phyloP scores from a whole-genome alignment of 2,329 filamentous ascomycete genomes.

The Nigrograna mackinnonii region DNA sequence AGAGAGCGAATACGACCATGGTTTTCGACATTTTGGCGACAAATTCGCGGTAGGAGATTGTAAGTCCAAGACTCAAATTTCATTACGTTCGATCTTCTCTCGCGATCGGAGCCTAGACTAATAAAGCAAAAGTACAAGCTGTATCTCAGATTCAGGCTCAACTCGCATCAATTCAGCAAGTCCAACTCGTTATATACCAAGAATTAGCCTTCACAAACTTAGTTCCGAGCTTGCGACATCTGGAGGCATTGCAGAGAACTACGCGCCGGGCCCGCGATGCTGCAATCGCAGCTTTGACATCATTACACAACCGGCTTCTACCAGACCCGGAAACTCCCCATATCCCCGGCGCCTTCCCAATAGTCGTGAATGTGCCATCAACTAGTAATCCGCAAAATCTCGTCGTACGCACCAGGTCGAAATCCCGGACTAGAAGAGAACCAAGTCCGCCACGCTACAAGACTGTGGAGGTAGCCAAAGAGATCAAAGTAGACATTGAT shows the following conservation, averaged over 20 bases:
- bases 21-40: slow-evolving; percentile 31
- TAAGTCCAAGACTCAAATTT: slow-evolving; percentile 9
- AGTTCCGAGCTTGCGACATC: slow-evolving; percentile 22
- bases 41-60: slow-evolving; percentile 34
- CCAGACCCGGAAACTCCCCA: slow-evolving; percentile 8
- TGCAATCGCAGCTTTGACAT: slow-evolving; percentile 29
- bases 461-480: background rate
- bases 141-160: slow-evolving; percentile 35
- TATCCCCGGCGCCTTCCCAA: slow-evolving; percentile 21
- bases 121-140: slow-evolving; percentile 19
- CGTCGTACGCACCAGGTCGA: background rate
- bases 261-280: slow-evolving; percentile 27
- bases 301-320: slow-evolving; percentile 33
- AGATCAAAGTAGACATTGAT: background rate
- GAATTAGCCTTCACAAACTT: slow-evolving; percentile 10
- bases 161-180: slow-evolving; percentile 35
- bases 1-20: slow-evolving; percentile 30
- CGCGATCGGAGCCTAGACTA: background rate
- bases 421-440: background rate
- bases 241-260: slow-evolving; percentile 29
- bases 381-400: background rate
- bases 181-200: slow-evolving; percentile 30
- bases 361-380: background rate
- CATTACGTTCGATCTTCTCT: background rate
- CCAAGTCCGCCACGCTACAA: background rate